Evolutionary conservation across 2,329 filamentous ascomycete genomes (phyloP).

Genomic region (Colletotrichum spaethianum): DNA sequence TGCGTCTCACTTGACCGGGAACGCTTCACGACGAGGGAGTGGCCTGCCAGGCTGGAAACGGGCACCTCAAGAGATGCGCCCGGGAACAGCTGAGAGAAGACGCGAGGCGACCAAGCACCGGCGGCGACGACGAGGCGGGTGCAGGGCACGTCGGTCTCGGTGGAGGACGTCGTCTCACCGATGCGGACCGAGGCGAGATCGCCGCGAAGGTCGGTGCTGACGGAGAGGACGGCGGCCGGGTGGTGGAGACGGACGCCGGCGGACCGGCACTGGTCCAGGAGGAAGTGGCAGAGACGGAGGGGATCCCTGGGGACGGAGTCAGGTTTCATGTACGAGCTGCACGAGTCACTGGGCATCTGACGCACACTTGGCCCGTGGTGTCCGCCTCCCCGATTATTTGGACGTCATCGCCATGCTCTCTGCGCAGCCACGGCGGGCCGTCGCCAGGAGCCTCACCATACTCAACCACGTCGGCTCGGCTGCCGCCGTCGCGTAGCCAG

Average conservation of each 20-base stretch:
- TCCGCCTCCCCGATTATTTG: constrained; percentile 74
- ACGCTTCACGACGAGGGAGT: constrained; percentile 78
- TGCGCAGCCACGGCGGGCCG: constrained; percentile 72
- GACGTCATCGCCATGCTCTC: constrained; percentile 66
- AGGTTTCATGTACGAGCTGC: not conserved
- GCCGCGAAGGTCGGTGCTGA: constrained; percentile 65
- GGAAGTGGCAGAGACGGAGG: constrained; percentile 73
- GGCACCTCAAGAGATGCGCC: constrained; percentile 66
- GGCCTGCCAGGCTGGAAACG: constrained; percentile 75
- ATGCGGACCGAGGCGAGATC: constrained; percentile 68
- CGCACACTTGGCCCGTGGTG: constrained; percentile 76
- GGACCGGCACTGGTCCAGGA: constrained; percentile 70
- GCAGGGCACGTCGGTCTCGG: constrained; percentile 70
- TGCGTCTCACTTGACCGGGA: constrained; percentile 61
- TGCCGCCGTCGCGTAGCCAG: constrained; percentile 77
- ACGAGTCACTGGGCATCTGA: constrained; percentile 38
- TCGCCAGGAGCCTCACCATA: constrained; percentile 48
- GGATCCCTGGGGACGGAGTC: constrained; percentile 69
- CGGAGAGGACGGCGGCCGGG: constrained; percentile 69
- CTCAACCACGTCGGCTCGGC: constrained; percentile 68
- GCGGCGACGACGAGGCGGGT: constrained; percentile 76
- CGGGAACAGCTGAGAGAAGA: constrained; percentile 78
- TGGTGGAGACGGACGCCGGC: constrained; percentile 77
- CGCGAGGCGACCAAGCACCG: constrained; percentile 78
- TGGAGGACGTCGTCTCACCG: constrained; percentile 57